Evolutionary conservation across 139 green algal species (phyloP).

Genomic region (Trebouxia sp.): DNA sequence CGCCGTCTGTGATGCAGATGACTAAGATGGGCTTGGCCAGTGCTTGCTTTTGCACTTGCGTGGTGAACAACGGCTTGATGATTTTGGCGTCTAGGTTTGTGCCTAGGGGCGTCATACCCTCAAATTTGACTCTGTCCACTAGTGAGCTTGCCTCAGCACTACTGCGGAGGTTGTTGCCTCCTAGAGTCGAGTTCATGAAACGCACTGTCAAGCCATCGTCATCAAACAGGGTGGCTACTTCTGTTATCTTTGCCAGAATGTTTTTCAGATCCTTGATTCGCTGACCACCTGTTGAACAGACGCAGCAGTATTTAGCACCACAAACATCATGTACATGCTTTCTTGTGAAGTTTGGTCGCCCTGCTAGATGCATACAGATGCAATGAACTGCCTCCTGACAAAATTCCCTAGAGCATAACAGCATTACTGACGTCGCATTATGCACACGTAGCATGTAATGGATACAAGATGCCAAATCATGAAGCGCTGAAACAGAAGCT

Average conservation of each 20-base stretch:
- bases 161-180: slow-evolving; percentile 31
- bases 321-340: too few species aligned
- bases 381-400: too few species aligned
- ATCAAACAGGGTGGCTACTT: slow-evolving; percentile 40
- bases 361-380: too few species aligned
- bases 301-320: too few species aligned
- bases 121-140: slow-evolving; percentile 31
- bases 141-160: not conserved
- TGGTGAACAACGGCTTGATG: slow-evolving; percentile 13
- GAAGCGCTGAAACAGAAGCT: too few species aligned
- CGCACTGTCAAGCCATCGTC: slow-evolving; percentile 34
- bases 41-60: not conserved
- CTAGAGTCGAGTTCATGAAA: slow-evolving; percentile 38
- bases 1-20: slow-evolving; percentile 29
- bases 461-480: too few species aligned
- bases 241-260: slow-evolving; percentile 15
- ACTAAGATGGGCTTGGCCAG: slow-evolving; percentile 34
- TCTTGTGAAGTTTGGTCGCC: too few species aligned
- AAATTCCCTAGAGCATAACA: too few species aligned
- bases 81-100: slow-evolving; percentile 30
- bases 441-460: too few species aligned
- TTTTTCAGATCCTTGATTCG: slow-evolving; percentile 36
- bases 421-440: too few species aligned
- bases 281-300: slow-evolving; percentile 25
- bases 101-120: slow-evolving; percentile 36